Percentiles rank a stretch among this genome's conserved stretches.
Evolutionary conservation across 2,329 filamentous ascomycete genomes (phyloP).

Genomic region (Fusarium lyarnte): DNA sequence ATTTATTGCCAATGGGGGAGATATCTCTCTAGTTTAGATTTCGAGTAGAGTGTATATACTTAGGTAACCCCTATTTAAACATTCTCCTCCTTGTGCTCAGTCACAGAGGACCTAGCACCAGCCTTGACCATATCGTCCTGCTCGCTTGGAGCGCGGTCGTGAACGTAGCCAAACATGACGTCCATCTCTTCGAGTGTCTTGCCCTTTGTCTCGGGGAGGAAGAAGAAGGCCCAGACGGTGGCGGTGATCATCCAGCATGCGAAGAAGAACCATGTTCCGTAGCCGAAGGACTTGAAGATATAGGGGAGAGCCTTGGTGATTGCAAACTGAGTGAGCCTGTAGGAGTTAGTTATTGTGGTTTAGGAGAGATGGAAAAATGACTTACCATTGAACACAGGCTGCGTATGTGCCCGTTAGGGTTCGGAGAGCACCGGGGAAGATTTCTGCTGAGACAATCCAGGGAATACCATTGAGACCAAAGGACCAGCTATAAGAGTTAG

Average conservation of each 20-base stretch:
- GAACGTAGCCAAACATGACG: conserved; percentile 45
- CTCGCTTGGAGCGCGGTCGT: conserved; percentile 28
- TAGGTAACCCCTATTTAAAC: background rate
- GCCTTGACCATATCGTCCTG: conserved; percentile 27
- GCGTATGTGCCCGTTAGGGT: conserved; percentile 54
- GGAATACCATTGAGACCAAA: conserved; percentile 58
- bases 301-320: conserved; percentile 57
- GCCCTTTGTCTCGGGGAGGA: conserved; percentile 65
- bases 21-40: background rate
- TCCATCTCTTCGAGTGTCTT: conserved; percentile 64
- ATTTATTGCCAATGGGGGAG: background rate
- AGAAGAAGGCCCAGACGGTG: conserved; percentile 60
- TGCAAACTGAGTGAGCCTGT: conserved; percentile 51
- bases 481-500: conserved; percentile 48
- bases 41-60: background rate
- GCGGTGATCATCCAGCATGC: conserved; percentile 60
- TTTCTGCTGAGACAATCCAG: conserved; percentile 57
- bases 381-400: conserved; percentile 52
- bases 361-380: fast-evolving
- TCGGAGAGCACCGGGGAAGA: conserved; percentile 56
- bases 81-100: conserved; percentile 37
- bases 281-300: conserved; percentile 55
- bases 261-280: conserved; percentile 68
- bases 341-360: background rate
- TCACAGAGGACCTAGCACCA: conserved; percentile 21